Base-by-base conservation (phyloP, 1,139 yeast species). In the Nakaseomyces bracarensis region DNA sequence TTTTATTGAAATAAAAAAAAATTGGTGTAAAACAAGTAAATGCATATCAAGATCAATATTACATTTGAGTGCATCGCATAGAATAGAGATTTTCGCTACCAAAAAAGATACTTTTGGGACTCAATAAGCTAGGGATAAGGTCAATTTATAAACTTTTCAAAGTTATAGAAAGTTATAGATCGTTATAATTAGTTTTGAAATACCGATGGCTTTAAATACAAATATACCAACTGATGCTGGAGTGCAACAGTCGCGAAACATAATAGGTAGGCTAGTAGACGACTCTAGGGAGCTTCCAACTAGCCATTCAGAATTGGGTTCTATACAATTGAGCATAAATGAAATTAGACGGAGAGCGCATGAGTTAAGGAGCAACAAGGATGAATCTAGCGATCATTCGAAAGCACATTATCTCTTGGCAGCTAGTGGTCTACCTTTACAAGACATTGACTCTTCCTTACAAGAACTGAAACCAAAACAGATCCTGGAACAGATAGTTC, bases 381-480 rank as follows among this genome's bases (percentile, higher is more conserved):
- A 60, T 8, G 63, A 62, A 26, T 52, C 66, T 15, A 35, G 33
- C 21, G 75, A 77, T 48, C 82, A 75, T 57, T 84, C 95, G 2
- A 84, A 82, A 54, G 97, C 96, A 0, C 96, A 87, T 55, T 89
- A 89, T 59, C 67, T 89, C 38, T 70, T 91, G 43, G 96, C 96
- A 2, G 84, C 93, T 1, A 82, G 93, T 57, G 96, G 96, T 0
- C 72, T 89, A 43, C 81, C 86, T 44, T 84, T 94, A 36, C 96
- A 86, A 54, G 94, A 86, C 44, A 80, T 91, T 38, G 89, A 83
- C 50, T 70, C 71, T 38, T 89, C 84, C 42, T 66, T 81, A 49
- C 72, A 72, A 28, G 55, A 51, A 16, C 52, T 67, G 19, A 61
- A 64, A 40, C 44, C 49, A 13, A 42, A 48, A 19, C 53, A 51